Conservation (phyloP, 805 yeast species). For the Wilhelminamyces savonicus region DNA sequence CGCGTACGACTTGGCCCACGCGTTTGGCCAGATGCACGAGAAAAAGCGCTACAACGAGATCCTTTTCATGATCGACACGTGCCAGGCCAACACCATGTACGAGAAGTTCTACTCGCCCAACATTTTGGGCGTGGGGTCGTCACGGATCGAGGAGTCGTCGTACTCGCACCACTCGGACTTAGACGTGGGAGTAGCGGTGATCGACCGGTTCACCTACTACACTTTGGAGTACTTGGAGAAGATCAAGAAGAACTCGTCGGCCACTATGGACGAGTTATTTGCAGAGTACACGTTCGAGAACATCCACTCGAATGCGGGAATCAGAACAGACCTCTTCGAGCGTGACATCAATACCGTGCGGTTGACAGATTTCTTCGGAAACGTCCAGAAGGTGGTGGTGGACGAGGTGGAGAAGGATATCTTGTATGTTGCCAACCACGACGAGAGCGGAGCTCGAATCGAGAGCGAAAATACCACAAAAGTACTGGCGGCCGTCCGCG, state of each 20-base stretch:
- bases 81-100: conserved; percentile 98
- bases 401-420: conserved; percentile 51
- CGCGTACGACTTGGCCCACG: conserved; percentile 93
- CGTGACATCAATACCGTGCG: conserved; percentile 63
- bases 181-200: conserved; percentile 96
- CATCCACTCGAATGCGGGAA: conserved; percentile 92
- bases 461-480: too few relatives aligned
- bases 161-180: conserved; percentile 94
- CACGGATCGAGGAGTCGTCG: conserved; percentile 79
- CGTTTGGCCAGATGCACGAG: conserved; percentile 94
- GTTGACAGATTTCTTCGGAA: conserved; percentile 92
- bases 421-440: conserved; percentile 29
- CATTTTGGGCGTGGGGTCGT: conserved; percentile 87
- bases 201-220: conserved; percentile 91
- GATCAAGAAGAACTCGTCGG: conserved; percentile 66
- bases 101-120: conserved; percentile 89
- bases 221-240: conserved; percentile 83
- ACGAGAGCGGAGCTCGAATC: conserved; percentile 20
- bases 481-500: too few relatives aligned
- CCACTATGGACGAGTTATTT: conserved; percentile 77
- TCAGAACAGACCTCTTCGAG: conserved; percentile 70
- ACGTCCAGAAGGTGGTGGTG: conserved; percentile 70
- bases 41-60: conserved; percentile 93
- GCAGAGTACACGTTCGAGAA: conserved; percentile 78
- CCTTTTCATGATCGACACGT: conserved; percentile 96